Evolutionary conservation across 345 rosid species (phyloP).

Genomic region (Gossypium anomalum): DNA sequence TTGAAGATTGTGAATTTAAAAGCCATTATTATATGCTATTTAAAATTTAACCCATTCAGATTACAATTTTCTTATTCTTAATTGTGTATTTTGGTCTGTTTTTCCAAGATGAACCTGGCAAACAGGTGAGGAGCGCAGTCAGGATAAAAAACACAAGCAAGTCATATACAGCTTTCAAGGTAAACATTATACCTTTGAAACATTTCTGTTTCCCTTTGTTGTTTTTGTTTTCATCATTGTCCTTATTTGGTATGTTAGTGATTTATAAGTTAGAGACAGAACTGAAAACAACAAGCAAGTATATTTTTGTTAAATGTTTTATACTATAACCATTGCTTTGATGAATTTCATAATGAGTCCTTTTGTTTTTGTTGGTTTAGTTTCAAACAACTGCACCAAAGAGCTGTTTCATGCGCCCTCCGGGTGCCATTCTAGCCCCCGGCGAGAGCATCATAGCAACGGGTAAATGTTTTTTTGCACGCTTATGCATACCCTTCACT

Average conservation of each 20-base stretch:
- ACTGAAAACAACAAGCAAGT: background rate
- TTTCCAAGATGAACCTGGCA: constrained; percentile 90
- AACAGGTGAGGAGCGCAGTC: constrained; percentile 96
- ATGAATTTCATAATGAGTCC: background rate
- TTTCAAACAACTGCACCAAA: constrained; percentile 99
- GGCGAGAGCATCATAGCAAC: constrained; percentile 87
- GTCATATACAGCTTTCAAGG: constrained; percentile 94
- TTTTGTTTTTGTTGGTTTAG: constrained; percentile 34
- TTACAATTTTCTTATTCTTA: background rate
- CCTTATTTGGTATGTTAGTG: background rate
- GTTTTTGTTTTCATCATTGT: background rate
- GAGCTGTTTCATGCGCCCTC: constrained; percentile 99
- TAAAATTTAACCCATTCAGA: too few relatives aligned
- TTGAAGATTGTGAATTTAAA: too few relatives aligned
- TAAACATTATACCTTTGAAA: constrained; percentile 11
- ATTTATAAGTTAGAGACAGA: background rate
- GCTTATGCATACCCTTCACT: background rate
- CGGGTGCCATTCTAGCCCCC: constrained; percentile 92
- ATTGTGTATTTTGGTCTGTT: constrained; percentile 2
- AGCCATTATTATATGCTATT: too few relatives aligned
- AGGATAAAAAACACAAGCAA: constrained; percentile 92
- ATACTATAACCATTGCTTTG: background rate
- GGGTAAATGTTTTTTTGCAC: constrained; percentile 37
- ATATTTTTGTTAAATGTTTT: background rate
- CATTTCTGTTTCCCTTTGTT: background rate